phyloP scores from a whole-genome alignment of 2,329 filamentous ascomycete species.

The Monosporascus sp. region DNA sequence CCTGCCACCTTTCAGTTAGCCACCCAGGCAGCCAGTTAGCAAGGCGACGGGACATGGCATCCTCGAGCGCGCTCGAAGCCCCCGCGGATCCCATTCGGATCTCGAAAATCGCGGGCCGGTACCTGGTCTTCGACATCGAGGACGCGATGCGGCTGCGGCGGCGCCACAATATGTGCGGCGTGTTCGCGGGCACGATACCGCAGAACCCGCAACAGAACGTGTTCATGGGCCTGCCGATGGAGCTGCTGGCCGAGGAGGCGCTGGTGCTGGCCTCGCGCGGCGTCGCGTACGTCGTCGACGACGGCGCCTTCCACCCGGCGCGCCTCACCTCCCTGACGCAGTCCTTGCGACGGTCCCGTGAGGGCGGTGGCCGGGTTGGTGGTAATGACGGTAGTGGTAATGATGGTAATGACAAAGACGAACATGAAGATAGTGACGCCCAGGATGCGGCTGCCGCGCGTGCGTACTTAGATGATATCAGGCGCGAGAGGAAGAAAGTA shows the following conservation, averaged over 20 bases:
- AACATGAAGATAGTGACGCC: background rate
- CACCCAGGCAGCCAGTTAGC: no score
- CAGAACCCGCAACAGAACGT: slow-evolving; percentile 94
- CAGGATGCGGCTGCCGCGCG: slow-evolving; percentile 35
- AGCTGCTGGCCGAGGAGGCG: slow-evolving; percentile 89
- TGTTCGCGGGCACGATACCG: slow-evolving; percentile 81
- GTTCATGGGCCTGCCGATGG: slow-evolving; percentile 81
- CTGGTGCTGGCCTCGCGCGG: slow-evolving; percentile 72
- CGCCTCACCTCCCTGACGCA: slow-evolving; percentile 56
- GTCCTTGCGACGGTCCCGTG: slow-evolving; percentile 59
- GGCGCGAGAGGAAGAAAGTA: slow-evolving; percentile 12
- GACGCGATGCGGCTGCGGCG: slow-evolving; percentile 74
- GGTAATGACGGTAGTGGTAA: background rate
- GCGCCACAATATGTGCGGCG: slow-evolving; percentile 77
- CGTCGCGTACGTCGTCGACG: slow-evolving; percentile 76
- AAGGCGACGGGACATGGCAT: slow-evolving; percentile 17
- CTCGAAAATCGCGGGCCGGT: slow-evolving; percentile 72
- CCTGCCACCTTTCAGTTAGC: no score
- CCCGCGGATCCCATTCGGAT: slow-evolving; percentile 61
- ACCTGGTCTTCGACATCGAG: slow-evolving; percentile 84
- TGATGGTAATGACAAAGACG: slow-evolving; percentile 24
- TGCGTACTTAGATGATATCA: slow-evolving; percentile 11
- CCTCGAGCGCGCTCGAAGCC: slow-evolving; percentile 6
- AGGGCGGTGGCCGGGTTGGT: slow-evolving; percentile 33
- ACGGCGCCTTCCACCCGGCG: slow-evolving; percentile 63